Percentiles rank a stretch among this genome's conserved stretches.
These are phyloP conservation scores for Metarhizium humberi DNA, from an alignment of 2,329 filamentous ascomycete species.

Conservation along the genomic window DNA sequence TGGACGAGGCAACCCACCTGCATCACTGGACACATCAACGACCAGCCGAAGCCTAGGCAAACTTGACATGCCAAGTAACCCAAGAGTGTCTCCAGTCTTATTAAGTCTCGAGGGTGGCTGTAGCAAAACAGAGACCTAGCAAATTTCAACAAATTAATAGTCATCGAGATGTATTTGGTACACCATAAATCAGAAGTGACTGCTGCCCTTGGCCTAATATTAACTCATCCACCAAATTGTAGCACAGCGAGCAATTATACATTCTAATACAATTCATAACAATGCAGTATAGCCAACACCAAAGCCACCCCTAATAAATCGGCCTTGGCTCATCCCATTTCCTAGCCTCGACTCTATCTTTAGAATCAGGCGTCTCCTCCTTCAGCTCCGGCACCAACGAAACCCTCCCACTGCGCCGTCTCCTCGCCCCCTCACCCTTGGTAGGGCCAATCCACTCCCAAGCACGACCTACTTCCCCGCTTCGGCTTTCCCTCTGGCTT, in stretches of 20 bases:
- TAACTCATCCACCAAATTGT: not conserved
- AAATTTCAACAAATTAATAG: too few relatives aligned
- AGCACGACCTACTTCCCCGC: conserved; percentile 55
- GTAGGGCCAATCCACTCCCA: conserved; percentile 63
- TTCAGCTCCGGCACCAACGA: conserved; percentile 34
- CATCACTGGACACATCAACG: too few relatives aligned
- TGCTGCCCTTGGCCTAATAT: not conserved
- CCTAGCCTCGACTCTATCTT: conserved; percentile 17
- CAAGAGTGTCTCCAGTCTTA: too few relatives aligned
- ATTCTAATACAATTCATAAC: not conserved
- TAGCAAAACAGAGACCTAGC: too few relatives aligned
- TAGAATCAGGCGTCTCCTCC: conserved; percentile 20
- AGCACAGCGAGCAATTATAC: not conserved
- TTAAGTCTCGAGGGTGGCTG: too few relatives aligned
- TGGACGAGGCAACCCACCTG: too few relatives aligned
- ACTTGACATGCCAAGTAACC: too few relatives aligned
- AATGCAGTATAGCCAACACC: not conserved
- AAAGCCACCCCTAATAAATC: conserved; percentile 24
- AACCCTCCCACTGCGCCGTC: conserved; percentile 43
- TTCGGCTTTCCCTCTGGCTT: conserved; percentile 56
- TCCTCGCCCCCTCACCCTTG: conserved; percentile 32
- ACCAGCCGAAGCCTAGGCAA: too few relatives aligned
- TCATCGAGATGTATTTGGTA: too few relatives aligned
- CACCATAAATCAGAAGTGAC: not conserved
- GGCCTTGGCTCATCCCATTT: conserved; percentile 34